phyloP scores from a whole-genome alignment of 768 basidiomycete species.

The Russula sp. region DNA sequence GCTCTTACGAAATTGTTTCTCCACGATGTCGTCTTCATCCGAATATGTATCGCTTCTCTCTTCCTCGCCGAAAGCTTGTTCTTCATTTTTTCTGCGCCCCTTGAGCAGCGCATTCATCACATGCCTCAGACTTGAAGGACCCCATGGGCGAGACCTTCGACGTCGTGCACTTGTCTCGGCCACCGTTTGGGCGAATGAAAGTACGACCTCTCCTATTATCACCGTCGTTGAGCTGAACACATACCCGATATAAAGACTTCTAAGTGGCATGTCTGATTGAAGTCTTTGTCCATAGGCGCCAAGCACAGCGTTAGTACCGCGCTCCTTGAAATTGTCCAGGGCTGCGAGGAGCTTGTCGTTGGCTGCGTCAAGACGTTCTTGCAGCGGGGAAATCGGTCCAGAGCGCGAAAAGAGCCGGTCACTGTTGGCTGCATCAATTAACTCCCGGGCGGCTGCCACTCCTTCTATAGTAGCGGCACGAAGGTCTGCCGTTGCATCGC shows the following conservation, averaged over 20 bases:
- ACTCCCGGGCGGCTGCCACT: slow-evolving; percentile 25
- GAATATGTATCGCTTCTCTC: slow-evolving; percentile 25
- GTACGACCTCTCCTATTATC: slow-evolving; percentile 32
- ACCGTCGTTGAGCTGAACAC: slow-evolving; percentile 42
- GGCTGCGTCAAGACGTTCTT: slow-evolving; percentile 24
- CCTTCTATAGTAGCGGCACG: slow-evolving; percentile 29
- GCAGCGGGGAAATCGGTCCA: slow-evolving; percentile 18
- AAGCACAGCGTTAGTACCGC: slow-evolving; percentile 31
- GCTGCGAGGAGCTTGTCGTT: slow-evolving; percentile 25
- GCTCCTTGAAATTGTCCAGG: slow-evolving; percentile 29
- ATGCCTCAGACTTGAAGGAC: slow-evolving; percentile 38
- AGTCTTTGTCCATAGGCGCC: slow-evolving; percentile 15
- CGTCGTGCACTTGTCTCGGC: slow-evolving; percentile 33
- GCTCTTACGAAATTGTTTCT: slow-evolving; percentile 15
- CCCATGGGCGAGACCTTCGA: slow-evolving; percentile 38
- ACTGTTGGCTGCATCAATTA: slow-evolving; percentile 31
- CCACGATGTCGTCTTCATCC: slow-evolving; percentile 22
- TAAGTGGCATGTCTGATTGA: slow-evolving; percentile 25
- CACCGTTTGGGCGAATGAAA: slow-evolving; percentile 33
- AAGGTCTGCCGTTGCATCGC: slow-evolving; percentile 30
- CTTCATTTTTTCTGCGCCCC: slow-evolving; percentile 22
- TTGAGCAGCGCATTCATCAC: slow-evolving; percentile 27
- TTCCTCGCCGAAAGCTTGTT: slow-evolving; percentile 27
- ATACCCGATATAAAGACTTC: slow-evolving; percentile 43
- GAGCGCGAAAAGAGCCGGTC: slow-evolving; percentile 27